Base-by-base conservation (phyloP, 495 filamentous ascomycete genomes). In the Parathielavia appendiculata region DNA sequence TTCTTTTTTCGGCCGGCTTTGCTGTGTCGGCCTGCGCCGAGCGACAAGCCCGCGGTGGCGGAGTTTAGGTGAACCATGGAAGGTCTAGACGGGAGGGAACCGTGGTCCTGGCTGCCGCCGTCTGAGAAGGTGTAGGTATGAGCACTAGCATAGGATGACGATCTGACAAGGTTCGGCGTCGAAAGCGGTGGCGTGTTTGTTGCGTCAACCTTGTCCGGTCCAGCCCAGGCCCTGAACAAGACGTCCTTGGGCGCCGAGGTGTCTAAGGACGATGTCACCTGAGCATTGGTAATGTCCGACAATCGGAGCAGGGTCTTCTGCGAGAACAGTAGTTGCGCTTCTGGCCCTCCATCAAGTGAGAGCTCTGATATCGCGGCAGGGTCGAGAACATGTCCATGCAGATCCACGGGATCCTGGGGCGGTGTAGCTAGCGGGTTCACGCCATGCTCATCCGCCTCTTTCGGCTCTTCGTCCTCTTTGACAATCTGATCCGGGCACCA, bases 151-250 rank as follows among this genome's bases (percentile, higher is more conserved):
- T 82, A 79, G 7, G 87, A 89, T 20, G 86, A 78, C 2, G 82
- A 79, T 60, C 86, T 74, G 30, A 75, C 76, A 10, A 90, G 73
- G 51, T 64, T 71, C 12, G 80, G 79, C 19, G 76, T 74, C n/a
- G 78, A 75, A 6, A 82, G 76, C 32, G 78, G 76, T 1, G 84
- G 76, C 10, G 79, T 78, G 34, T 78, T 80, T 34, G 80, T 70
- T 9, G 77, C 70, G 35, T 92, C 89, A 51, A 74, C 76, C 38
- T 83, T 77, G 47, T 97, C 92, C 44, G 83, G 82, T 41, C 88
- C 86, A 12, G 92, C 89, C 90, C 91, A 96, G 30, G 92, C 93
- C 46, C 93, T 81, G 68, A 92, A 96, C 20, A 97, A 83, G 6
- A 87, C 86, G 69, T 96, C 89, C 47, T 82, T 74, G 45, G 97